Evolutionary conservation across 202 grass and related monocot genomes (phyloP), one percentile per base, ranked within the genome.

Genomic region (Alloteropsis angusta): DNA sequence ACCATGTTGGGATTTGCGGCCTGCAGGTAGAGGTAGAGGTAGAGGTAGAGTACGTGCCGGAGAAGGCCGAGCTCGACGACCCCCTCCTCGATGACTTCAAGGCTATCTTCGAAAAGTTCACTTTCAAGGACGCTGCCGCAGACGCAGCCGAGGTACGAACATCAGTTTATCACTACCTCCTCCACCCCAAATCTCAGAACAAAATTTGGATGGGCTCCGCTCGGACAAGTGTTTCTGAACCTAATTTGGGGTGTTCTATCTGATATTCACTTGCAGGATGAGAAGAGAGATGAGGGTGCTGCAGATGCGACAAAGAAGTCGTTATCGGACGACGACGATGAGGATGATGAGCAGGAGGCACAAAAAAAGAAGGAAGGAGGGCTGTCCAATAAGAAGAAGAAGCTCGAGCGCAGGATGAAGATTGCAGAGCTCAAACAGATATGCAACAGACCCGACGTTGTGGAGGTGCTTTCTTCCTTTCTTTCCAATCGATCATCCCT

Each of bases 11-110:
- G 9, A 65, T 58, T 21, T 62, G 23, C 77, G 90, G n/a, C 25
- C n/a, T n/a, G n/a, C n/a, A 80, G 42, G 78, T 97, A 19, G 94
- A 97, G 72, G 81, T 98, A 13, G 95, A 80, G 42, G 78, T 97
- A 19, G 94, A 97, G 72, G 81, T 98, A 13, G 95, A 98, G 83
- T 98, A 94, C 80, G 89, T 98, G 60, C 85, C 95, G 54, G 95
- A 98, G 70, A 80, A 89, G 78, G 80, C 91, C 14, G 91, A 98
- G 69, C 67, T 98, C 41, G 89, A 94, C 41, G 92, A 83, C 37
- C 79, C 71, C 44, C 54, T 94, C 6, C 84, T 94, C 13, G 91
- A 89, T 35, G 91, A 90, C 52, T 97, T 94, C 45, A 97, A 90
- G 80, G 77, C 64, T 67, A 83, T 94, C 43, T 88, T 97, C 37